Conservation (phyloP, 2,329 filamentous ascomycete species). For the Botrytis pseudocinerea region DNA sequence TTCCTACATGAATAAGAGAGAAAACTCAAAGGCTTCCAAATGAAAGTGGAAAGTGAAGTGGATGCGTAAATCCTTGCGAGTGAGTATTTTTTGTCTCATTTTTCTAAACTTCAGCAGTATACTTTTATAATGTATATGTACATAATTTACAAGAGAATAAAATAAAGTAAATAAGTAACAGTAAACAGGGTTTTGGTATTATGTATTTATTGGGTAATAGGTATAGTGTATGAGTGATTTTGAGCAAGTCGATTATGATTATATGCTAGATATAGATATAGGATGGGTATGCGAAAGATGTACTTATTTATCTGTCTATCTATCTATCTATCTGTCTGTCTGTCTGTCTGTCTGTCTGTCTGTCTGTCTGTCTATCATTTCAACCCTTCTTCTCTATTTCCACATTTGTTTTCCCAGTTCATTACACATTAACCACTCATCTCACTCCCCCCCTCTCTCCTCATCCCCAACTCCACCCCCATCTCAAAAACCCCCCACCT, state of each 20-base stretch:
- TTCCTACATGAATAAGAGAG: too few species aligned
- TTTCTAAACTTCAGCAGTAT: too few species aligned
- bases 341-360: not conserved
- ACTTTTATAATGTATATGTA: too few species aligned
- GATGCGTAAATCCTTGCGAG: too few species aligned
- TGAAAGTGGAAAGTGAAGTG: too few species aligned
- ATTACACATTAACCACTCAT: conserved; percentile 8
- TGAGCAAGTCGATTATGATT: not conserved
- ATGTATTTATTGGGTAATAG: too few species aligned
- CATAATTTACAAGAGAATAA: too few species aligned
- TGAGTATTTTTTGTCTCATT: too few species aligned
- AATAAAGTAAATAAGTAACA: too few species aligned
- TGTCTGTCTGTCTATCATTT: not conserved
- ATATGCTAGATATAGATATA: not conserved
- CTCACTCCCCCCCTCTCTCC: conserved; percentile 44
- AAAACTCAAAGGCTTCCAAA: too few species aligned
- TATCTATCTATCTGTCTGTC: not conserved
- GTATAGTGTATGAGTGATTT: not conserved
- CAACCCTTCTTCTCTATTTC: not conserved
- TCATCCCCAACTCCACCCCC: conserved; percentile 40
- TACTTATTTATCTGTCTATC: not conserved
- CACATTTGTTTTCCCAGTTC: not conserved
- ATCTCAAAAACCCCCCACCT: conserved; percentile 54
- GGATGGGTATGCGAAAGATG: not conserved
- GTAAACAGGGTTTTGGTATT: too few species aligned